Percentiles rank a stretch among this genome's conserved stretches.
phyloP scores from a whole-genome alignment of 495 filamentous ascomycete genomes.

The Annulohypoxylon maeteangense region DNA sequence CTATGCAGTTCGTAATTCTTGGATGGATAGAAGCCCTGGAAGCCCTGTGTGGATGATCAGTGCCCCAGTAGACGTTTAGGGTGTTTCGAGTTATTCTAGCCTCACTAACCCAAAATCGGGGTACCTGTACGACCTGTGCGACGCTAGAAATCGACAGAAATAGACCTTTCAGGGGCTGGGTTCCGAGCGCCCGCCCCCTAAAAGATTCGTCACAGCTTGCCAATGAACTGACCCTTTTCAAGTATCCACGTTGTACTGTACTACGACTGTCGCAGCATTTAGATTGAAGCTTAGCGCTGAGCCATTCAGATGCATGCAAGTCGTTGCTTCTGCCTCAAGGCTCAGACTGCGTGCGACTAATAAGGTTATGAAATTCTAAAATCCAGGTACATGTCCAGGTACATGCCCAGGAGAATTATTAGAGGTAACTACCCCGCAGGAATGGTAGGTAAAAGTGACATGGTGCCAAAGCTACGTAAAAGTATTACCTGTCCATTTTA shows the following conservation, averaged over 20 bases:
- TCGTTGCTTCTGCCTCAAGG: constrained; percentile 25
- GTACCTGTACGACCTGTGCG: constrained; percentile 22
- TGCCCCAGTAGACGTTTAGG: constrained; percentile 32
- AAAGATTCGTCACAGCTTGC: constrained; percentile 17
- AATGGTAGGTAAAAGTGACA: constrained; percentile 2
- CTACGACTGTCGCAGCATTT: constrained; percentile 33
- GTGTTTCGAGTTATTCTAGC: constrained; percentile 41
- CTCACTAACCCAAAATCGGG: constrained; percentile 16
- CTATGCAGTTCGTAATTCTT: not conserved
- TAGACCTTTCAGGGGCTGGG: constrained; percentile 13
- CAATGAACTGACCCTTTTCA: constrained; percentile 8
- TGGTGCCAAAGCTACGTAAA: not conserved
- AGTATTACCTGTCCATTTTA: constrained; percentile 22
- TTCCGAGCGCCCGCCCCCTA: constrained; percentile 18
- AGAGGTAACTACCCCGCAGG: not conserved
- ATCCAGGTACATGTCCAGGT: constrained; percentile 9
- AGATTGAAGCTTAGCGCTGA: constrained; percentile 42
- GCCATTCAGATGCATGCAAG: constrained; percentile 34
- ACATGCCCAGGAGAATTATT: not conserved
- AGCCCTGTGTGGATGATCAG: constrained; percentile 34
- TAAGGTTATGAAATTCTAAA: constrained; percentile 23
- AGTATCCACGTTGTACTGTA: constrained; percentile 25
- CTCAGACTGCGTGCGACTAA: constrained; percentile 24
- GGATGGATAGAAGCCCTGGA: constrained; percentile 8
- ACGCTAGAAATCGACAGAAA: constrained; percentile 12